Base-by-base conservation (phyloP, 192 early-diverging fungal species). In the Chytriomyces sp. region DNA sequence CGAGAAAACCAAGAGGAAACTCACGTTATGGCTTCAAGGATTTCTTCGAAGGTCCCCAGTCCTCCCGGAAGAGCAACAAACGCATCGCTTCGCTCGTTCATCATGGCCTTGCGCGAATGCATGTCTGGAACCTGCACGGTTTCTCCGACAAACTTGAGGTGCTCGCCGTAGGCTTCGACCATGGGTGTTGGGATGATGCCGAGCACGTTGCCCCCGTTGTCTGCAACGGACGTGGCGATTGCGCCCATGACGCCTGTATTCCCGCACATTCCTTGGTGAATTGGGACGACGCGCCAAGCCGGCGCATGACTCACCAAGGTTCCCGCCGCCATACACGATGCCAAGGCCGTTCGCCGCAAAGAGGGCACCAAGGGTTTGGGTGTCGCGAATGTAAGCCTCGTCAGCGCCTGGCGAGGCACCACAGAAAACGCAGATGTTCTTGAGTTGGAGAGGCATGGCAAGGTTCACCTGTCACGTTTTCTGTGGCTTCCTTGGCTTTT, bases 61-160 rank as follows among this genome's bases (percentile, higher is more conserved):
- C 94, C 95, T 25, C 95, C 95, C 0, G 95, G 95, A 39, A 96
- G 80, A 14, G 91, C 89, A 26, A 95, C 82, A 67, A 95, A 96
- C 3, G 88, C 92, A 63, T 84, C 79, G 22, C 84, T 73, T 61
- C 84, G 67, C 32, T 91, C 84, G 72, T 81, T 86, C 89, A 96
- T 91, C 73, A 82, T 70, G 25, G 75, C 75, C 77, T 96, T 96
- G 73, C 94, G 86, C 37, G 87, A 81, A 52, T 94, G 93, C 94
- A 96, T 94, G 78, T 90, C 90, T 5, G 33, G 73, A 17, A 96
- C 94, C 5, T 89, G 36, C 34, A 90, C 75, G 59, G 79, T 78
- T 38, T 79, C 75, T 14, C 87, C 88, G 12, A 85, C 61, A 7
- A 82, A 49, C 26, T 70, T 44, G 22, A 77, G 25, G n/a, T n/a